Conservation (phyloP, 305 asterid genomes). For the Stenogyne calaminthoides region DNA sequence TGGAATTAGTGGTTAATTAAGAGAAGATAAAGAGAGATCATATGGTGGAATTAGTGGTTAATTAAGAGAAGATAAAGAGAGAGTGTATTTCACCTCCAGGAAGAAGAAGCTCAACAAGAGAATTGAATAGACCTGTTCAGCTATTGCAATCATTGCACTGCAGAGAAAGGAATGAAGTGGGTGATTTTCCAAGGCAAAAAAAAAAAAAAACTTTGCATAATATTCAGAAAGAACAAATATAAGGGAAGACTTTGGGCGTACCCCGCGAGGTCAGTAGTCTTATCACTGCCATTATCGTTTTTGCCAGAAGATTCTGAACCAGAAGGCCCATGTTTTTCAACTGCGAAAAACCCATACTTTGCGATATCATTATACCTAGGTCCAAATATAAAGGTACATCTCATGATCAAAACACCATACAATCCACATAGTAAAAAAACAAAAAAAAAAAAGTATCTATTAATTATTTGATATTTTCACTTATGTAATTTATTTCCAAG, state of each 20-base stretch:
- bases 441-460: background rate
- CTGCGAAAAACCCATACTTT: conserved; percentile 72
- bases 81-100: conserved; percentile 54
- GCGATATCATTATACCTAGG: conserved; percentile 92
- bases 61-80: background rate
- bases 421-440: background rate
- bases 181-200: conserved; percentile 26
- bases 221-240: conserved; percentile 10
- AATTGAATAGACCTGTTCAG: conserved; percentile 82
- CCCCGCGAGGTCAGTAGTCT: conserved; percentile 72
- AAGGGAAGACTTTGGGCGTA: conserved; percentile 33
- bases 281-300: conserved; percentile 49
- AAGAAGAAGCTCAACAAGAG: conserved; percentile 89
- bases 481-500: background rate
- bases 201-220: conserved; percentile 5
- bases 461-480: background rate
- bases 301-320: conserved; percentile 44
- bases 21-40: background rate
- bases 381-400: conserved; percentile 16
- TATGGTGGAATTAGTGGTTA: conserved; percentile 15
- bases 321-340: conserved; percentile 44
- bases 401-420: conserved; percentile 17
- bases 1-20: conserved; percentile 18
- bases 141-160: conserved; percentile 80
- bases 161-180: conserved; percentile 17